These are phyloP conservation scores for Umbelopsis sp. DNA, from an alignment of 371 early-diverging fungal species.

Conservation along the genomic window DNA sequence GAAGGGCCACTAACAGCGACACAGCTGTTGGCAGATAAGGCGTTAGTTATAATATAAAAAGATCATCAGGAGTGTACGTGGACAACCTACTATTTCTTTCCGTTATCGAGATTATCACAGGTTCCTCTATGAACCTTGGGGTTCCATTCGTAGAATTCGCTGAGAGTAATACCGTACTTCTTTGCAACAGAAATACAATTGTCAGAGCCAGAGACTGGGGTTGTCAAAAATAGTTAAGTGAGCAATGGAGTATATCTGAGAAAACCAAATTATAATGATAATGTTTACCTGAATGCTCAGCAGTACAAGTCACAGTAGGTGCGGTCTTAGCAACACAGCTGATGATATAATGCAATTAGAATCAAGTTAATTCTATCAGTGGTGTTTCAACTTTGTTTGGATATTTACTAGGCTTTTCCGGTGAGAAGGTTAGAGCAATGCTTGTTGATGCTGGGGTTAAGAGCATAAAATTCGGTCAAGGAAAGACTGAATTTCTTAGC, in stretches of 20 bases:
- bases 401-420: slow-evolving; percentile 23
- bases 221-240: not conserved
- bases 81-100: slow-evolving; percentile 31
- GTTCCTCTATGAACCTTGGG: slow-evolving; percentile 32
- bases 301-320: not conserved
- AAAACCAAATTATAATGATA: not conserved
- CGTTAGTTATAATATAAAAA: not conserved
- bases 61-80: not conserved
- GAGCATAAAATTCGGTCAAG: slow-evolving; percentile 26
- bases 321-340: slow-evolving; percentile 4
- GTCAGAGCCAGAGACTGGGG: slow-evolving; percentile 29
- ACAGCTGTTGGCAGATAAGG: not conserved
- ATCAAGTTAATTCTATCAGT: too few relatives aligned
- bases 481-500: slow-evolving; percentile 35
- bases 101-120: slow-evolving; percentile 35
- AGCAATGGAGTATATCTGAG: not conserved
- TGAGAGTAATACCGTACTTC: slow-evolving; percentile 30
- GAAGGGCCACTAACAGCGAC: slow-evolving; percentile 5
- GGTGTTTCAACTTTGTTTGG: not conserved
- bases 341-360: too few relatives aligned
- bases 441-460: slow-evolving; percentile 43
- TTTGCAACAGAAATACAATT: slow-evolving; percentile 33
- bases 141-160: slow-evolving; percentile 33
- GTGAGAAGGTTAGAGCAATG: slow-evolving; percentile 40
- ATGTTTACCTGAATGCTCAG: not conserved